phyloP scores from a whole-genome alignment of 768 basidiomycete genomes.

The Termitomyces sp. region DNA sequence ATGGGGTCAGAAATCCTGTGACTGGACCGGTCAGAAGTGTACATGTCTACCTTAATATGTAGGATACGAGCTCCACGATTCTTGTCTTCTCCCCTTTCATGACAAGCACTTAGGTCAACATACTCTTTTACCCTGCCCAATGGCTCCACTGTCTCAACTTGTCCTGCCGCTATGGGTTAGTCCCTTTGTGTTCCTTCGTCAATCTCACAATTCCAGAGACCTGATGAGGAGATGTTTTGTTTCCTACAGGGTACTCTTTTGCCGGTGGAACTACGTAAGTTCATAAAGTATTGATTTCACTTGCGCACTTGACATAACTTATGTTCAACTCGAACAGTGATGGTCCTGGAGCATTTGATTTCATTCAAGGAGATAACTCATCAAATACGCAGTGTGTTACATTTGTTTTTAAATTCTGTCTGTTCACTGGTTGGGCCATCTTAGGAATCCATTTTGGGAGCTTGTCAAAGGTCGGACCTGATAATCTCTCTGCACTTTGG shows the following conservation, averaged over 20 bases:
- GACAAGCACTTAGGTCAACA: conserved; percentile 39
- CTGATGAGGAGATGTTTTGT: conserved; percentile 1
- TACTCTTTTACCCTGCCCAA: conserved; percentile 60
- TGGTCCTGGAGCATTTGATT: conserved; percentile 76
- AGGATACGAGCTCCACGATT: conserved; percentile 13
- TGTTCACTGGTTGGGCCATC: background rate
- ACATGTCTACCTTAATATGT: conserved; percentile 72
- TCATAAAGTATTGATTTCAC: background rate
- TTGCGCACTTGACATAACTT: background rate
- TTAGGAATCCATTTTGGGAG: conserved; percentile 73
- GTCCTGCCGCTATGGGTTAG: conserved; percentile 74
- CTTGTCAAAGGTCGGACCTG: conserved; percentile 53
- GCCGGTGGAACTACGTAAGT: conserved; percentile 77
- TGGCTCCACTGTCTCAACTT: conserved; percentile 63
- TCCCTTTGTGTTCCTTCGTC: background rate
- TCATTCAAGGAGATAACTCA: conserved; percentile 67
- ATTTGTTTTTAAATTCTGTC: background rate
- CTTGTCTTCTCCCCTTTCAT: background rate
- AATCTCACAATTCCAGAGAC: background rate
- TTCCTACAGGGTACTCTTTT: conserved; percentile 57
- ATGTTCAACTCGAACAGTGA: conserved; percentile 36
- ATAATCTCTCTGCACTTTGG: background rate
- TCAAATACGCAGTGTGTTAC: conserved; percentile 45
- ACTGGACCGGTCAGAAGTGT: conserved; percentile 61
- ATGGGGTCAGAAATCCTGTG: conserved; percentile 37